Evolutionary conservation across 176 grass and related monocot species (phyloP).

Genomic region (Melocanna baccifera): DNA sequence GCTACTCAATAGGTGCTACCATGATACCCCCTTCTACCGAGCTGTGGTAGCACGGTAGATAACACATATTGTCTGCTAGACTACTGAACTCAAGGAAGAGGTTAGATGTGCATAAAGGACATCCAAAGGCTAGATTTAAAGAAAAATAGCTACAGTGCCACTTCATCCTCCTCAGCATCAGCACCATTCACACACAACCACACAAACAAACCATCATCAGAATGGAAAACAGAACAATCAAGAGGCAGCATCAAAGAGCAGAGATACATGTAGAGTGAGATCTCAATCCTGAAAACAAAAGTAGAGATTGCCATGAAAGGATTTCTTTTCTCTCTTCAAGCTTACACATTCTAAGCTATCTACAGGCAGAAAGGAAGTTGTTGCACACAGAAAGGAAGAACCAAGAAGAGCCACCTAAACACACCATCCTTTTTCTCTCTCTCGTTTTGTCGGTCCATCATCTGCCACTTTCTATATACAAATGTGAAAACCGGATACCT

Average conservation of each 20-base stretch:
- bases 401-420: slow-evolving; percentile 28
- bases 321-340: not conserved
- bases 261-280: not conserved
- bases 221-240: slow-evolving; percentile 1
- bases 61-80: no score
- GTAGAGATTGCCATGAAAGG: not conserved
- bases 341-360: not conserved
- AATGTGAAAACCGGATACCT: slow-evolving; percentile 12
- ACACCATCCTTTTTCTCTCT: not conserved
- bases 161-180: not conserved
- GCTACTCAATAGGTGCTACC: no score
- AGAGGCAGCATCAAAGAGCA: not conserved
- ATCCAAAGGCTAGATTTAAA: fast-evolving
- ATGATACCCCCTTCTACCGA: no score
- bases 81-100: no score
- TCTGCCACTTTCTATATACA: slow-evolving; percentile 46
- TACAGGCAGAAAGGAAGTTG: slow-evolving; percentile 28
- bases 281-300: slow-evolving; percentile 27
- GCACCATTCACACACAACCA: slow-evolving; percentile 27
- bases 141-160: no score
- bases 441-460: slow-evolving; percentile 28
- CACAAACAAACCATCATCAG: slow-evolving; percentile 18
- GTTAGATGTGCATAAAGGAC: no score
- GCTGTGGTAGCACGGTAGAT: no score
- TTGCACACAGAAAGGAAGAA: slow-evolving; percentile 33